Evolutionary conservation across 768 basidiomycete genomes (phyloP).

Genomic region (Coprinopsis marcescibilis): DNA sequence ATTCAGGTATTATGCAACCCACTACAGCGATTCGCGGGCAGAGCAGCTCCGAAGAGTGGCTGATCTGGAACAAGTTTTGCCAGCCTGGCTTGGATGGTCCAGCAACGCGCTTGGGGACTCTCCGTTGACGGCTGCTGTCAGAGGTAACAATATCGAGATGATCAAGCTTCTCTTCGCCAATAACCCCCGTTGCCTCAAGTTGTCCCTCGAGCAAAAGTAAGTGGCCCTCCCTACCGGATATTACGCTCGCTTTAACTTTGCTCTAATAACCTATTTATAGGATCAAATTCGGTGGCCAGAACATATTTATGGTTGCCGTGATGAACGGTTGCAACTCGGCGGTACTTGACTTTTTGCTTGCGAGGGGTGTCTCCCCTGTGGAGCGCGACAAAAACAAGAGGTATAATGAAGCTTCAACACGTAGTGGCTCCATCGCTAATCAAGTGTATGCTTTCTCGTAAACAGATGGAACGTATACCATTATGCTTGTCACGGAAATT

Average conservation of each 20-base stretch:
- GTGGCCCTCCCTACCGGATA: too few species aligned
- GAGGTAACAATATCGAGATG: conserved; percentile 28
- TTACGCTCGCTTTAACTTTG: too few species aligned
- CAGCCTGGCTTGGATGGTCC: conserved; percentile 48
- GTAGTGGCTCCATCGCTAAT: background rate
- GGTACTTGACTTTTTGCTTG: conserved; percentile 46
- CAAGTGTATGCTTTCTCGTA: background rate
- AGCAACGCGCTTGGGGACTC: conserved; percentile 45
- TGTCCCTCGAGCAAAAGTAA: conserved; percentile 38
- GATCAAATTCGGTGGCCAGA: conserved; percentile 41
- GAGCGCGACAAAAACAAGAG: conserved; percentile 36
- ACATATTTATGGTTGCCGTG: conserved; percentile 39
- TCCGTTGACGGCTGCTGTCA: conserved; percentile 41
- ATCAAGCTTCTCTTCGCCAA: conserved; percentile 43
- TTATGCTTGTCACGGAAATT: conserved; percentile 27
- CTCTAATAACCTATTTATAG: conserved; percentile 21
- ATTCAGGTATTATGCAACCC: conserved; percentile 43
- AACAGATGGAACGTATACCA: conserved; percentile 56
- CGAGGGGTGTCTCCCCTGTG: conserved; percentile 37
- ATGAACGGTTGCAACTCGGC: conserved; percentile 20
- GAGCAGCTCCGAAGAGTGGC: conserved; percentile 33
- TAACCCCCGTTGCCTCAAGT: conserved; percentile 34
- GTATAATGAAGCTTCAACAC: conserved; percentile 24
- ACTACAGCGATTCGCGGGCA: conserved; percentile 37
- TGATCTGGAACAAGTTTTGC: conserved; percentile 36